Conservation (phyloP, 768 basidiomycete genomes). For the Tylopilus subfusipes region DNA sequence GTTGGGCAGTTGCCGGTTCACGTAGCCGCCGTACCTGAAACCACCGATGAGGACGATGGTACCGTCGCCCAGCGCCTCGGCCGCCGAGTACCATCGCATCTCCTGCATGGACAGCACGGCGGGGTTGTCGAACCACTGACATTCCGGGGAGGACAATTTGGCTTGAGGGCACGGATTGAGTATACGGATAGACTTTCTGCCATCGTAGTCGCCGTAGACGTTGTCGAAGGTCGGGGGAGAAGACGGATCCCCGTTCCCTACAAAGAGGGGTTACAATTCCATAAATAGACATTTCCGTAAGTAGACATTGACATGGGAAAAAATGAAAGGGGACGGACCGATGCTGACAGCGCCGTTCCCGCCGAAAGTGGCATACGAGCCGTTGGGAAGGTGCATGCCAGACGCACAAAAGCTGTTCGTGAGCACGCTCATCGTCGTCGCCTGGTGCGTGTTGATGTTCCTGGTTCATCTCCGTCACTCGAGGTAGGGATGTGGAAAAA, state of each 20-base stretch:
- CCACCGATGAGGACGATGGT: slow-evolving; percentile 76
- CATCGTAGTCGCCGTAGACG: slow-evolving; percentile 75
- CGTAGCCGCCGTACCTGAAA: slow-evolving; percentile 68
- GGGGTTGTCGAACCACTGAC: slow-evolving; percentile 71
- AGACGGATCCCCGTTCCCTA: slow-evolving; percentile 34
- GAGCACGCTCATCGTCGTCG: slow-evolving; percentile 35
- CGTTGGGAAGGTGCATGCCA: slow-evolving; percentile 77
- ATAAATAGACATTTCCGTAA: slow-evolving; percentile 17
- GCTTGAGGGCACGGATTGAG: slow-evolving; percentile 63
- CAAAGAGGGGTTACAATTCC: slow-evolving; percentile 33
- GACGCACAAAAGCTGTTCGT: slow-evolving; percentile 79
- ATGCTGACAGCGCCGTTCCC: slow-evolving; percentile 67
- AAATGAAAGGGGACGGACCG: slow-evolving; percentile 23
- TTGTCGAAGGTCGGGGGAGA: slow-evolving; percentile 43
- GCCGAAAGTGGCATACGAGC: slow-evolving; percentile 69
- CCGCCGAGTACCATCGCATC: slow-evolving; percentile 71
- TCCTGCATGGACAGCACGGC: slow-evolving; percentile 59
- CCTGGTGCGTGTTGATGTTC: slow-evolving; percentile 19
- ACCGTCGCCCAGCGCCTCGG: slow-evolving; percentile 72
- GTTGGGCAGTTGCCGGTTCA: slow-evolving; percentile 70
- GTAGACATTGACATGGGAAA: not conserved
- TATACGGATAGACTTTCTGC: slow-evolving; percentile 74
- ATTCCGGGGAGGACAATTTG: slow-evolving; percentile 44
- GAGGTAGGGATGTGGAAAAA: not conserved
- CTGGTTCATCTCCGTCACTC: slow-evolving; percentile 7